Conservation (phyloP, 345 rosid genomes). For the Linum tenue region DNA sequence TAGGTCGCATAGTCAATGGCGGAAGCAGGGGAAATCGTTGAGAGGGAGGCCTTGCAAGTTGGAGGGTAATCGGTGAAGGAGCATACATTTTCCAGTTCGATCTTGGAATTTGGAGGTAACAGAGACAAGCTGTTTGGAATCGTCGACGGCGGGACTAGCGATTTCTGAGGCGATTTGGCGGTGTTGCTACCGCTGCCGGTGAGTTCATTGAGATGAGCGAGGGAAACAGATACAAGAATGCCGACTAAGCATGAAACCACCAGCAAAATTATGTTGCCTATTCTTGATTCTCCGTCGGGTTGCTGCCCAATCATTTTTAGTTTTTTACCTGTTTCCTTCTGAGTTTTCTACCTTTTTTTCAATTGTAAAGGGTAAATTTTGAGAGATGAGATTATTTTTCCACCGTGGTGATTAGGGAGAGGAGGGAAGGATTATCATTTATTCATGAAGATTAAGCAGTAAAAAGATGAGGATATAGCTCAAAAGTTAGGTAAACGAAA, state of each 20-base stretch:
- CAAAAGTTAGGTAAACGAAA: too few relatives aligned
- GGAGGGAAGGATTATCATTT: too few relatives aligned
- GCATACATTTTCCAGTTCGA: background rate
- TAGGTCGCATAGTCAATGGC: background rate
- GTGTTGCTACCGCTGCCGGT: background rate
- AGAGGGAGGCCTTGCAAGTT: slow-evolving; percentile 1
- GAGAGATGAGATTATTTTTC: too few relatives aligned
- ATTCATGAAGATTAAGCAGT: too few relatives aligned
- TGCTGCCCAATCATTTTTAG: background rate
- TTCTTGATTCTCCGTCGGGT: background rate
- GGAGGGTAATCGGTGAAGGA: background rate
- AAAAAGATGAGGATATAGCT: too few relatives aligned
- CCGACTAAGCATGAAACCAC: background rate
- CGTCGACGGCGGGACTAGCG: background rate
- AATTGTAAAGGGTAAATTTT: too few relatives aligned
- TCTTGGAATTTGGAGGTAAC: background rate
- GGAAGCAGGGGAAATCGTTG: background rate
- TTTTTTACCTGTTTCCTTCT: too few relatives aligned
- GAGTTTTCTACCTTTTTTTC: too few relatives aligned
- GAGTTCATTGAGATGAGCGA: background rate
- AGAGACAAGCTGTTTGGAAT: background rate
- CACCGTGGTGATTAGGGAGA: too few relatives aligned
- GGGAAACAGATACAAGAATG: background rate
- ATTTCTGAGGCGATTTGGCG: background rate
- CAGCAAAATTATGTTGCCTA: background rate